A percentile compares a stretch with the other conserved stretches of the same genome.
Evolutionary conservation across 257 asterid species (phyloP).

Genomic region (Solanum lignicaule): DNA sequence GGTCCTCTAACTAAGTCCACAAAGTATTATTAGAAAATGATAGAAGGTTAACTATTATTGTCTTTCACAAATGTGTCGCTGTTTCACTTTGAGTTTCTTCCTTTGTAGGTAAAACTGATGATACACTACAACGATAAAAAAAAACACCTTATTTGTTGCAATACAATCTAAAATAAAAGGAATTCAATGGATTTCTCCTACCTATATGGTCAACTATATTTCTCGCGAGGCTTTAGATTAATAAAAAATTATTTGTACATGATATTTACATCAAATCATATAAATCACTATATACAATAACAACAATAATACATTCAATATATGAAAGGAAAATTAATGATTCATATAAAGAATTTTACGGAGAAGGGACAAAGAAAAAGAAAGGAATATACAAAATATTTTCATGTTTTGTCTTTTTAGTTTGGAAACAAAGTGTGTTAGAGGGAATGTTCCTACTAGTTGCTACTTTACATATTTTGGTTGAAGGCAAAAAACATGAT

Average conservation of each 20-base stretch:
- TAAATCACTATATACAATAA: neutral
- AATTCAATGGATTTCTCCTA: neutral
- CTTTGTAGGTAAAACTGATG: accelerated
- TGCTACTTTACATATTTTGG: neutral
- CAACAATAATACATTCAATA: neutral
- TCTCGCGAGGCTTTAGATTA: neutral
- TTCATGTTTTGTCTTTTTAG: neutral
- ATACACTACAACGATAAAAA: neutral
- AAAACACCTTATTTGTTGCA: neutral
- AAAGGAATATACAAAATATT: neutral
- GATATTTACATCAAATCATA: neutral
- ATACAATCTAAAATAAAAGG: neutral
- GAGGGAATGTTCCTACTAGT: neutral
- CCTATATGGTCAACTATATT: neutral
- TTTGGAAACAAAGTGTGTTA: neutral
- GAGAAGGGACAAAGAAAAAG: neutral
- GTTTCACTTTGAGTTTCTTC: neutral
- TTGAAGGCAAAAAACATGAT: neutral
- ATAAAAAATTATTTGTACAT: neutral
- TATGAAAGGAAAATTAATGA: too few species aligned
- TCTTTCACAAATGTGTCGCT: accelerated
- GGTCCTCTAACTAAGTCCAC: neutral
- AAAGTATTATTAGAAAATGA: neutral
- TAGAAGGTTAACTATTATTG: neutral
- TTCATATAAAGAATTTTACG: too few species aligned